Conservation (phyloP, 352 stramenopile species). For the Nannochloropsis limnetica region DNA sequence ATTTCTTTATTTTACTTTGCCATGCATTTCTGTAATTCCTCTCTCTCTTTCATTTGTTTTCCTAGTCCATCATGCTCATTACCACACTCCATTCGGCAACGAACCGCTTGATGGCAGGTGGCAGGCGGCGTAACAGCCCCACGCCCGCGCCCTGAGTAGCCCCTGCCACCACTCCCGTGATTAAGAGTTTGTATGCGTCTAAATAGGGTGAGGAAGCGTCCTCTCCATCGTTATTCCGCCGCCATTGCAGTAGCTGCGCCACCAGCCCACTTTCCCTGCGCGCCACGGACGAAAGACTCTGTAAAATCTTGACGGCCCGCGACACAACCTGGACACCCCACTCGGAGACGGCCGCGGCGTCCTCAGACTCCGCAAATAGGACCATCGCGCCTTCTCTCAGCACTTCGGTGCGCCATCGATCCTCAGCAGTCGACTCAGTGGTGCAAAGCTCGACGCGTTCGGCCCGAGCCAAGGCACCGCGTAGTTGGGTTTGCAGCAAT, state of each 20-base stretch:
- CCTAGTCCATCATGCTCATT: background rate
- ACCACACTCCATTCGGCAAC: slow-evolving; percentile 4
- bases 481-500: background rate
- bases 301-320: background rate
- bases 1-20: too few species aligned
- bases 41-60: background rate
- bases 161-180: background rate
- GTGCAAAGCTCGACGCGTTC: background rate
- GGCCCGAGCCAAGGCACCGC: background rate
- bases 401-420: background rate
- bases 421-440: background rate
- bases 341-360: background rate
- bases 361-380: background rate
- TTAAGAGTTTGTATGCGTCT: background rate
- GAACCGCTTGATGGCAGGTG: background rate
- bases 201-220: background rate
- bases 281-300: background rate
- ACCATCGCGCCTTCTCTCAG: background rate
- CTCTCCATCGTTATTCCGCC: background rate
- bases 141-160: background rate
- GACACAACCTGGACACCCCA: slow-evolving; percentile 22
- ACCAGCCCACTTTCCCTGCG: background rate
- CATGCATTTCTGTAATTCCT: background rate
- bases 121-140: background rate
- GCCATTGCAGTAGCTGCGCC: background rate